Evolutionary conservation across 306 rosid genomes (phyloP).

Genomic region (Macrotyloma uniflorum): DNA sequence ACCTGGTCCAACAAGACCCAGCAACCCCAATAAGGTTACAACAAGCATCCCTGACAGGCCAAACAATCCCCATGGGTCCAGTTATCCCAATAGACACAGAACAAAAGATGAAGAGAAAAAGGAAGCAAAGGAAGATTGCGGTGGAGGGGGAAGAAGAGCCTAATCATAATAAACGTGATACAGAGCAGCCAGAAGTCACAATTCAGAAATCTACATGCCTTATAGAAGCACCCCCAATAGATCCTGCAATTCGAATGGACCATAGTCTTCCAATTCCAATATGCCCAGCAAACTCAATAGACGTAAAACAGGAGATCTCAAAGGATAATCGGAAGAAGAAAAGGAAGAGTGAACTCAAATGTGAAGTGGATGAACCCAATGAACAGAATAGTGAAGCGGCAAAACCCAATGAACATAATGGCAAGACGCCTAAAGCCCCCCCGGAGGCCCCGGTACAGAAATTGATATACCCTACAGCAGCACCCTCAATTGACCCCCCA

Average conservation of each 20-base stretch:
- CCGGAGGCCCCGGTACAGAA: not conserved
- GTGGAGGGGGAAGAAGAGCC: slow-evolving; percentile 6
- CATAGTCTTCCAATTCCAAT: slow-evolving; percentile 21
- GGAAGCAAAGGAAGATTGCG: not conserved
- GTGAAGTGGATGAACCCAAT: not conserved
- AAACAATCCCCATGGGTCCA: not conserved
- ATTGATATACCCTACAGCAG: not conserved
- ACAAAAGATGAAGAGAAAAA: not conserved
- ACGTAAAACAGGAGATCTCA: not conserved
- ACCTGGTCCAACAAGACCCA: slow-evolving; percentile 45
- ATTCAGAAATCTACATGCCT: not conserved
- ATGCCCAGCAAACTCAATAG: slow-evolving; percentile 31
- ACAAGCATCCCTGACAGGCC: slow-evolving; percentile 13
- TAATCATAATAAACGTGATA: not conserved
- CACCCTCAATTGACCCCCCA: not conserved
- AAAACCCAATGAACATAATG: not conserved
- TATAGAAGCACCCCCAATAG: slow-evolving; percentile 5
- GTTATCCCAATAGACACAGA: not conserved
- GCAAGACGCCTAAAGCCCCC: not conserved
- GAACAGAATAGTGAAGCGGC: not conserved
- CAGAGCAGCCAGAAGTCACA: not conserved
- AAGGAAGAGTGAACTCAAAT: not conserved
- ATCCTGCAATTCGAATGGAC: slow-evolving; percentile 20
- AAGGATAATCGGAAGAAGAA: not conserved
- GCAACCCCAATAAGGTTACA: not conserved